phyloP scores from a whole-genome alignment of 257 asterid genomes.

The Gardenia jasminoides region DNA sequence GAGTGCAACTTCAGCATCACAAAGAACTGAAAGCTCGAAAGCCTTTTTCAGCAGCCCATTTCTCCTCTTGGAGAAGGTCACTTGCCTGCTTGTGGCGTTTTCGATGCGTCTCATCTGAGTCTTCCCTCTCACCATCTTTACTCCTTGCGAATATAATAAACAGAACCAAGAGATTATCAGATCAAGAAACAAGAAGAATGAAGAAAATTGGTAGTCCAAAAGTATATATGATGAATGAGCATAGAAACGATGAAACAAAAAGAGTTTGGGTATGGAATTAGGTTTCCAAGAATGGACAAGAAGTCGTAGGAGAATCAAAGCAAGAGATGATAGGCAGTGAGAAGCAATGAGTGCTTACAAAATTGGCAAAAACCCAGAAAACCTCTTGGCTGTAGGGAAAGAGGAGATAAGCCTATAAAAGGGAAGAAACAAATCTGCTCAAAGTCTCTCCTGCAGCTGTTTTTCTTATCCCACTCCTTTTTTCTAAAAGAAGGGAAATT shows the following conservation, averaged over 20 bases:
- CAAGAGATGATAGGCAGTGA: conserved; percentile 13
- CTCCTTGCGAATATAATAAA: conserved; percentile 4
- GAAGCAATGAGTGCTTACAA: conserved; percentile 44
- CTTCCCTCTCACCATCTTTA: conserved; percentile 85
- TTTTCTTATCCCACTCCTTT: background rate
- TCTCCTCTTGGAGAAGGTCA: conserved; percentile 89
- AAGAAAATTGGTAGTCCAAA: too few species aligned
- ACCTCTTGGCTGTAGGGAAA: conserved; percentile 39
- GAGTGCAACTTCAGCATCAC: conserved; percentile 86
- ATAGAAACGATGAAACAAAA: background rate
- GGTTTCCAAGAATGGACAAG: conserved; percentile 28
- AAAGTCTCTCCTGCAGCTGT: conserved; percentile 1
- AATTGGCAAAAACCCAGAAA: conserved; percentile 52
- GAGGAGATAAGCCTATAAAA: conserved; percentile 42
- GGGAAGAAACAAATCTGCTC: conserved; percentile 42
- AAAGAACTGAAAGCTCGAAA: conserved; percentile 79
- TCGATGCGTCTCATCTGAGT: conserved; percentile 95
- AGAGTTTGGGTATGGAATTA: conserved; percentile 3
- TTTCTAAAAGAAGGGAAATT: background rate
- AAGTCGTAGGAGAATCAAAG: conserved; percentile 15
- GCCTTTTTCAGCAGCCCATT: conserved; percentile 85
- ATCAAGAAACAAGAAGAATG: background rate
- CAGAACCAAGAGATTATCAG: conserved; percentile 1
- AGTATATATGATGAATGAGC: background rate
- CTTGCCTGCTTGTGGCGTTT: conserved; percentile 89